Conservation (phyloP, 805 yeast genomes). For the Sungouiozyma intestinalis region DNA sequence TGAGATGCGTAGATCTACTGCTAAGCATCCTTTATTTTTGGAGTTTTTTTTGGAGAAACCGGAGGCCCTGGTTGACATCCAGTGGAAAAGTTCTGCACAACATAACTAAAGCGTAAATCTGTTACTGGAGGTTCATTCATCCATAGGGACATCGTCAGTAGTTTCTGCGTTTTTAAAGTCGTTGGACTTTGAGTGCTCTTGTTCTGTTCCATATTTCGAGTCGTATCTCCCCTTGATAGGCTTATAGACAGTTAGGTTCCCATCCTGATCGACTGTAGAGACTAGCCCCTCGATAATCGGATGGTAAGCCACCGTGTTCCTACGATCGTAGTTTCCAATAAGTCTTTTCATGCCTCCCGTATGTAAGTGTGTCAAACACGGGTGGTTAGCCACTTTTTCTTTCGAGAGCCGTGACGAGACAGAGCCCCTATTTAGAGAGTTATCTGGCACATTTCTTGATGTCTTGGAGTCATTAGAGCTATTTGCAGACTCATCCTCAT, state of each 20-base stretch:
- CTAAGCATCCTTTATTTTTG: too few species aligned
- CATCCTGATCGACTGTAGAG: conserved; percentile 22
- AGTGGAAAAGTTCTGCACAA: too few species aligned
- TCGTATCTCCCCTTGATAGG: conserved; percentile 18
- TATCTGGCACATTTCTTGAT: neutral
- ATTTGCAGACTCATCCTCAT: conserved; percentile 1
- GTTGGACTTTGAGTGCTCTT: conserved; percentile 6
- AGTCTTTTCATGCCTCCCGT: conserved; percentile 25
- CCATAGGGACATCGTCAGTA: neutral
- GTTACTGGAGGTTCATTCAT: too few species aligned
- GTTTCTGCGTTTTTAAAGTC: neutral
- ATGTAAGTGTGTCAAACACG: conserved; percentile 21
- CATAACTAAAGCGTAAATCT: too few species aligned
- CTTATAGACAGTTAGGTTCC: conserved; percentile 22
- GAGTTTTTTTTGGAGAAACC: too few species aligned
- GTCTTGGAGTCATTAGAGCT: neutral
- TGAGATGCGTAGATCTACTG: too few species aligned
- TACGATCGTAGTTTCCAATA: conserved; percentile 6
- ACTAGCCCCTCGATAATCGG: conserved; percentile 18
- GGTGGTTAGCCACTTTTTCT: conserved; percentile 1
- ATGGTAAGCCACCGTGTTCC: conserved; percentile 18
- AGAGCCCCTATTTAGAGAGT: neutral
- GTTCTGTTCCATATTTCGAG: conserved; percentile 5
- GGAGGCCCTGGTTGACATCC: too few species aligned
- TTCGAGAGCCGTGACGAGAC: neutral